Evolutionary conservation across 2,329 filamentous ascomycete genomes (phyloP).

Genomic region (Teratosphaeria pseudoeucalypti): DNA sequence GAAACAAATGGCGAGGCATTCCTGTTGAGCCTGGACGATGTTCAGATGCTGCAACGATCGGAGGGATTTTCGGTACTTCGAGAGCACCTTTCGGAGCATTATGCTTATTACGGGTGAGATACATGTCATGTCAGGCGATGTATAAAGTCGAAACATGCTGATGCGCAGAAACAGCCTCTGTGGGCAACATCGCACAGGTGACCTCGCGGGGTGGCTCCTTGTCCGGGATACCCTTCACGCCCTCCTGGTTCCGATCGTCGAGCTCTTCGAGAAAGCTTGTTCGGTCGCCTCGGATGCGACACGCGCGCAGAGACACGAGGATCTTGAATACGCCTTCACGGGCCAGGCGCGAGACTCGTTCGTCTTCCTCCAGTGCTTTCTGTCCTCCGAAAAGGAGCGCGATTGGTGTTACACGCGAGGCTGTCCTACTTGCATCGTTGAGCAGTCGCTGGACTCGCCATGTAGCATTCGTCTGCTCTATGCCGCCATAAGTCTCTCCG

Average conservation of each 20-base stretch:
- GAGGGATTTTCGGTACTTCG: slow-evolving; percentile 36
- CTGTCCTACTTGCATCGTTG: slow-evolving; percentile 42
- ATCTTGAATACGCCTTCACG: slow-evolving; percentile 48
- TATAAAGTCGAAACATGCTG: slow-evolving; percentile 31
- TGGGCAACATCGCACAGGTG: slow-evolving; percentile 13
- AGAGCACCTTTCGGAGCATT: slow-evolving; percentile 30
- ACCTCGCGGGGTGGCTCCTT: slow-evolving; percentile 36
- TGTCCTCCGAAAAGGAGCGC: slow-evolving; percentile 40
- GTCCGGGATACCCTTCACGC: slow-evolving; percentile 51
- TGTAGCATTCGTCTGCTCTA: slow-evolving; percentile 38
- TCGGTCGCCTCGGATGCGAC: slow-evolving; percentile 41
- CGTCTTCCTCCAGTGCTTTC: slow-evolving; percentile 49
- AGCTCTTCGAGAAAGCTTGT: slow-evolving; percentile 46
- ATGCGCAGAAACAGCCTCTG: slow-evolving; percentile 30
- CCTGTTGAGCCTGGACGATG: slow-evolving; percentile 31
- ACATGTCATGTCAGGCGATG: not conserved
- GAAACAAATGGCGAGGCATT: slow-evolving; percentile 29
- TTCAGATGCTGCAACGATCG: slow-evolving; percentile 29
- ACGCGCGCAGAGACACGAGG: slow-evolving; percentile 37
- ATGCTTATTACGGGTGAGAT: slow-evolving; percentile 26
- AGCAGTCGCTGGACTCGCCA: slow-evolving; percentile 36
- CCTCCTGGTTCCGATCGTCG: slow-evolving; percentile 47
- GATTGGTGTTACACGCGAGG: slow-evolving; percentile 48
- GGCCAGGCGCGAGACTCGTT: slow-evolving; percentile 48
- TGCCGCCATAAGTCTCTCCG: slow-evolving; percentile 38